Evolutionary conservation across 768 basidiomycete species (phyloP).

Genomic region (Paxillus involutus): DNA sequence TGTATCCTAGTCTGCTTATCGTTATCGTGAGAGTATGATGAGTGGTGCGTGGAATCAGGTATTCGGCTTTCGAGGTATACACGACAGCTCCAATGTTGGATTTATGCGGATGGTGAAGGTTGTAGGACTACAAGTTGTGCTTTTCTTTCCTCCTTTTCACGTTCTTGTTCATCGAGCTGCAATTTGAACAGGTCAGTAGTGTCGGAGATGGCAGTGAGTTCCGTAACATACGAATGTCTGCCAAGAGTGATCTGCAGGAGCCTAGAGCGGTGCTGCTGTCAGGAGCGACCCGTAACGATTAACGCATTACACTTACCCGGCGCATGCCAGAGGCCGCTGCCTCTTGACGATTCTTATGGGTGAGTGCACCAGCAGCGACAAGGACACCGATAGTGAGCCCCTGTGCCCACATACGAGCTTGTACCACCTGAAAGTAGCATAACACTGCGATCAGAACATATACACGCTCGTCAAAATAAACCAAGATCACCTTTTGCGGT

Average conservation of each 20-base stretch:
- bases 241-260: conserved; percentile 28
- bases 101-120: not conserved
- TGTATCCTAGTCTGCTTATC: too few species aligned
- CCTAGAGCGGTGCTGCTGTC: conserved; percentile 6
- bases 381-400: conserved; percentile 76
- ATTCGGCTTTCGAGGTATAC: not conserved
- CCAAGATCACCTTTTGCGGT: conserved; percentile 25
- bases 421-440: conserved; percentile 59
- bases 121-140: not conserved
- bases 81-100: not conserved
- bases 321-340: conserved; percentile 27
- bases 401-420: conserved; percentile 89
- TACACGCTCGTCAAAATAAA: too few species aligned
- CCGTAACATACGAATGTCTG: conserved; percentile 22
- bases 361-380: conserved; percentile 67
- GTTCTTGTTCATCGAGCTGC: conserved; percentile 30
- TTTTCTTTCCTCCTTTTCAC: conserved; percentile 19
- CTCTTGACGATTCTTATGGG: conserved; percentile 47
- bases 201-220: not conserved
- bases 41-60: not conserved
- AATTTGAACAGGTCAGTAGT: not conserved
- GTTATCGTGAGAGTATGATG: too few species aligned
- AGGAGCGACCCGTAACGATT: not conserved
- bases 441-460: conserved; percentile 27
- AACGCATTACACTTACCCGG: conserved; percentile 13